Evolutionary conservation across 805 yeast species (phyloP).

Genomic region (Metschnikowia noctiluminum): DNA sequence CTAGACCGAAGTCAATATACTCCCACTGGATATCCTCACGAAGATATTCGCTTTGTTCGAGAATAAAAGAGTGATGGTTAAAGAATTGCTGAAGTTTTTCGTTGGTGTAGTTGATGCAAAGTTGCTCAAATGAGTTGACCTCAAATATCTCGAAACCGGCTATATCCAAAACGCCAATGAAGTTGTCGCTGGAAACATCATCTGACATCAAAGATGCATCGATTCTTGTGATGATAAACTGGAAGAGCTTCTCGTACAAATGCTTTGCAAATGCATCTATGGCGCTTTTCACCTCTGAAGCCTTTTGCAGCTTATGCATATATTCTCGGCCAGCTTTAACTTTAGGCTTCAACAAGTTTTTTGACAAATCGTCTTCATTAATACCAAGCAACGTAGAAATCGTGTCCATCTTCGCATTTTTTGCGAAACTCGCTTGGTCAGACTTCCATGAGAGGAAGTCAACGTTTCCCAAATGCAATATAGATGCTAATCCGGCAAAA

Average conservation of each 20-base stretch:
- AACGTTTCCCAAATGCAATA: conserved; percentile 83
- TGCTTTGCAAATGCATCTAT: conserved; percentile 87
- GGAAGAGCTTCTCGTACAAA: conserved; percentile 80
- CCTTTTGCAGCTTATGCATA: conserved; percentile 74
- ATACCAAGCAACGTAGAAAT: conserved; percentile 69
- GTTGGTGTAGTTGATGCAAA: conserved; percentile 59
- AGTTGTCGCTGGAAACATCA: conserved; percentile 24
- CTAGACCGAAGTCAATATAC: conserved; percentile 91
- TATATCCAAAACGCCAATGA: conserved; percentile 57
- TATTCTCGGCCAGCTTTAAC: conserved; percentile 90
- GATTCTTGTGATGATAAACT: conserved; percentile 68
- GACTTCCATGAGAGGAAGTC: conserved; percentile 62
- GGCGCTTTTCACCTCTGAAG: conserved; percentile 74
- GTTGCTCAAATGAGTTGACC: conserved; percentile 55
- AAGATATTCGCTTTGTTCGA: conserved; percentile 58
- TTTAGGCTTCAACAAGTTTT: conserved; percentile 67
- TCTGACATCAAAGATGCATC: conserved; percentile 53
- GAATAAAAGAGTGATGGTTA: conserved; percentile 58
- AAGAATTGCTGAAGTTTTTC: conserved; percentile 60
- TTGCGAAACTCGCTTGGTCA: conserved; percentile 71
- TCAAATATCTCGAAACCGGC: conserved; percentile 63
- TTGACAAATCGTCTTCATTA: conserved; percentile 45
- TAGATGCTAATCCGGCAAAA: conserved; percentile 65
- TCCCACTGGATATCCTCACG: conserved; percentile 61
- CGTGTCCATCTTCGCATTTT: conserved; percentile 45